phyloP scores from a whole-genome alignment of 345 rosid species.

The Cardamine occulta region DNA sequence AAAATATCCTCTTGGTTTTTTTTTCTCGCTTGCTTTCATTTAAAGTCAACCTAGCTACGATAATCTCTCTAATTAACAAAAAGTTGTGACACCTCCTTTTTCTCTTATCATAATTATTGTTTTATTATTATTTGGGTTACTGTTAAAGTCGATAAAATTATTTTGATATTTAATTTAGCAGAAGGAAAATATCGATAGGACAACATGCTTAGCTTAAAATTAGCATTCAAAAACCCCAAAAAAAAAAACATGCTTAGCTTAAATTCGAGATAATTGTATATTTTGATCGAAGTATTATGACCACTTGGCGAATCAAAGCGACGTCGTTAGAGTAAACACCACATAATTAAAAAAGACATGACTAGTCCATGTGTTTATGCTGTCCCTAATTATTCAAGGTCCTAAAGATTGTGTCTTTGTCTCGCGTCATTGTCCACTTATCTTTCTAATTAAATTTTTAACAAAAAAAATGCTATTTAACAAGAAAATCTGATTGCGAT shows the following conservation, averaged over 20 bases:
- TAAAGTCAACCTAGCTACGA: constrained; percentile 30
- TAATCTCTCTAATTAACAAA: constrained; percentile 30
- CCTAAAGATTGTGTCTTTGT: constrained; percentile 41
- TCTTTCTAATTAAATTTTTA: constrained; percentile 25
- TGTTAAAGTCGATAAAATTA: constrained; percentile 1
- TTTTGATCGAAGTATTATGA: constrained; percentile 17
- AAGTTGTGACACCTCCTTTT: constrained; percentile 13
- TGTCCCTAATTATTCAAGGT: constrained; percentile 42
- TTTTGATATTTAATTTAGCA: neutral
- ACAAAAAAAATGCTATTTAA: neutral
- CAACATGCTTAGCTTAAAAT: neutral
- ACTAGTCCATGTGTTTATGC: constrained; percentile 46
- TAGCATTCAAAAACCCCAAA: neutral
- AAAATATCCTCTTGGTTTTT: neutral
- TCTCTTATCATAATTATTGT: constrained; percentile 20
- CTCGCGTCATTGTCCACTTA: constrained; percentile 43
- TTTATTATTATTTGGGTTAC: constrained; percentile 15
- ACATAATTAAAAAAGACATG: constrained; percentile 39
- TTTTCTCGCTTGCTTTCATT: constrained; percentile 20
- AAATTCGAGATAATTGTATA: neutral
- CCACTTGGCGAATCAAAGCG: constrained; percentile 30
- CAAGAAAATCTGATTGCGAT: constrained; percentile 1
- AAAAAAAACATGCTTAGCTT: neutral
- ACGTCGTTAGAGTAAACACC: constrained; percentile 39
- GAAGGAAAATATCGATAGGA: neutral